Evolutionary conservation across 106 monocot species (phyloP).

Genomic region (Apostasia ramifera): DNA sequence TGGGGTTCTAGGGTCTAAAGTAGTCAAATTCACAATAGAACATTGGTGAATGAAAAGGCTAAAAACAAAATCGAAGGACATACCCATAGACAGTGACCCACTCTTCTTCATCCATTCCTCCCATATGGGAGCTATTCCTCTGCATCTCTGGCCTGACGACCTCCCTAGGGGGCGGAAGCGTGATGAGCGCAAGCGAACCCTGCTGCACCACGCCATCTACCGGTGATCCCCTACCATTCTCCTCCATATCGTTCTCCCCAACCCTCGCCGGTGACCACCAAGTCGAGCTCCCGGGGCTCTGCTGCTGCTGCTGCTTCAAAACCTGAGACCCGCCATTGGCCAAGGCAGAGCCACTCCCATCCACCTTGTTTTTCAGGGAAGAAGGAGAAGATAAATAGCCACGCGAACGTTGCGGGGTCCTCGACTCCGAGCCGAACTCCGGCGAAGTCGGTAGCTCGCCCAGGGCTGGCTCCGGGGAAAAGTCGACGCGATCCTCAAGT

Average conservation of each 20-base stretch:
- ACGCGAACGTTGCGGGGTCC: slow-evolving; percentile 11
- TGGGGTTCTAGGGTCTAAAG: too few relatives aligned
- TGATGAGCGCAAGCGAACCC: slow-evolving; percentile 28
- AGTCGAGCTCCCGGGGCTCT: slow-evolving; percentile 14
- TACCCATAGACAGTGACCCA: slow-evolving; percentile 99
- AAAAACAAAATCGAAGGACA: background rate
- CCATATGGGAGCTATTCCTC: slow-evolving; percentile 21
- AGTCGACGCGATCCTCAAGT: slow-evolving; percentile 67
- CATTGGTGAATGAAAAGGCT: too few relatives aligned
- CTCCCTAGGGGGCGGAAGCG: slow-evolving; percentile 61
- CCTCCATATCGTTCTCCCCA: slow-evolving; percentile 16
- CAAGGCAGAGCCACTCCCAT: slow-evolving; percentile 3
- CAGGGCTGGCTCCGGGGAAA: slow-evolving; percentile 52
- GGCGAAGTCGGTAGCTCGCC: slow-evolving; percentile 16
- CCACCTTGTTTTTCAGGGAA: slow-evolving; percentile 16
- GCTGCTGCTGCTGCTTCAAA: background rate
- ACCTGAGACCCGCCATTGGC: slow-evolving; percentile 5
- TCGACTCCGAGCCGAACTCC: slow-evolving; percentile 8
- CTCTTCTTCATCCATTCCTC: slow-evolving; percentile 68
- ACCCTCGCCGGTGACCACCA: slow-evolving; percentile 51
- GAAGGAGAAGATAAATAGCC: slow-evolving; percentile 26
- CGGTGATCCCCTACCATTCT: slow-evolving; percentile 54
- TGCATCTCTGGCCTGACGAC: slow-evolving; percentile 73
- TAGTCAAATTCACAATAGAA: too few relatives aligned
- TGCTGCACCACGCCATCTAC: slow-evolving; percentile 57